phyloP scores from a whole-genome alignment of 2,329 filamentous ascomycete genomes.

The Incumbomyces lentus region DNA sequence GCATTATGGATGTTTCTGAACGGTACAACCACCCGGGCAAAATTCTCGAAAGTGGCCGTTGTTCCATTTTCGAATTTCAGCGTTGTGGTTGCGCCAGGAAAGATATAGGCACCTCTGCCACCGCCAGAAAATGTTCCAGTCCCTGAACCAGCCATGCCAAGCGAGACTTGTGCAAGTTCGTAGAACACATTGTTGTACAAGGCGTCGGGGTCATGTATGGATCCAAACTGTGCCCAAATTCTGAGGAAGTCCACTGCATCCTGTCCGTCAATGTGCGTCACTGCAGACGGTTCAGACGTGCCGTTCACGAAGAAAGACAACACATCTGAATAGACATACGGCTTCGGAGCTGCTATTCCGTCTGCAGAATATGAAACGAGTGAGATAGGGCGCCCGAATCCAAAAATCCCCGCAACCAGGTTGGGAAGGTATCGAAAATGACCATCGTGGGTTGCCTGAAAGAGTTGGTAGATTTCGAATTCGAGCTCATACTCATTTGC shows the following conservation, averaged over 20 bases:
- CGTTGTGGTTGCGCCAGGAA: constrained; percentile 22
- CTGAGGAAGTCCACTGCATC: constrained; percentile 23
- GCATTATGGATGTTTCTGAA: constrained; percentile 31
- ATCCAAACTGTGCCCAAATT: constrained; percentile 13
- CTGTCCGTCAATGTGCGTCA: constrained; percentile 24
- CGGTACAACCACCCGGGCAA: constrained; percentile 19
- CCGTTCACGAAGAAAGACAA: background rate
- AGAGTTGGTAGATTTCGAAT: constrained; percentile 42
- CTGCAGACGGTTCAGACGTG: constrained; percentile 20
- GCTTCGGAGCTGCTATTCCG: constrained; percentile 8
- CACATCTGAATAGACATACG: constrained; percentile 5
- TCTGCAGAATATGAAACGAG: constrained; percentile 10
- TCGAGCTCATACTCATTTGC: constrained; percentile 47
- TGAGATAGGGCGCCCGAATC: constrained; percentile 8
- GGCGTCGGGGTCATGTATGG: constrained; percentile 24
- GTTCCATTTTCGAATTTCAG: constrained; percentile 27
- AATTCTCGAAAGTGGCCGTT: constrained; percentile 20
- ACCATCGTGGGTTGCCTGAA: constrained; percentile 51
- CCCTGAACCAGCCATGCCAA: constrained; percentile 1
- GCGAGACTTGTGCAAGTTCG: constrained; percentile 1
- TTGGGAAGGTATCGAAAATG: constrained; percentile 34
- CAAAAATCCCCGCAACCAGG: constrained; percentile 16
- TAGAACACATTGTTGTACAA: constrained; percentile 26
- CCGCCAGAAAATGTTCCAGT: constrained; percentile 6
- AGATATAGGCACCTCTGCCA: constrained; percentile 15